Conservation (phyloP, 805 yeast species). For the Candida cerambycidarum region DNA sequence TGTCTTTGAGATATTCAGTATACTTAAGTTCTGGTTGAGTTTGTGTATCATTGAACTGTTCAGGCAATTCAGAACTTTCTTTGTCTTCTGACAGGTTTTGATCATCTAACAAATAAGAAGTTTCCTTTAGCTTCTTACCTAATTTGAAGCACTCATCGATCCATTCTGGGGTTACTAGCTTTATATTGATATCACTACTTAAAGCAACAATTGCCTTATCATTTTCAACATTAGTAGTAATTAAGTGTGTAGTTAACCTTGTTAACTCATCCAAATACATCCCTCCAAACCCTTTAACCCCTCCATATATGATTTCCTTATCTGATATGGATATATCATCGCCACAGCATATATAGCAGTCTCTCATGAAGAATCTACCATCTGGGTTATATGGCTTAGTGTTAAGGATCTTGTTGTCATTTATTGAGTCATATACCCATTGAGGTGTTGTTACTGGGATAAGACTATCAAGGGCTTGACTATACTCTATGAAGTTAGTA, state of each 20-base stretch:
- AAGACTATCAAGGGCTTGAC: constrained; percentile 48
- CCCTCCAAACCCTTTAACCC: constrained; percentile 77
- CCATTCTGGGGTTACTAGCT: constrained; percentile 79
- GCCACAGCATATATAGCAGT: constrained; percentile 57
- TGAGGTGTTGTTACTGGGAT: constrained; percentile 62
- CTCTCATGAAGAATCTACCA: constrained; percentile 61
- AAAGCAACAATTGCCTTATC: constrained; percentile 61
- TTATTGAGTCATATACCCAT: constrained; percentile 58
- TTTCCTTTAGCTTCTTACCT: constrained; percentile 51
- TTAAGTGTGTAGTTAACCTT: constrained; percentile 74
- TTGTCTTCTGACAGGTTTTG: too few species aligned
- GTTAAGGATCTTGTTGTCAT: constrained; percentile 43
- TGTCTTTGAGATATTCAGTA: constrained; percentile 38
- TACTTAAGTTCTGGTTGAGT: constrained; percentile 10
- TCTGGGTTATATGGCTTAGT: constrained; percentile 70
- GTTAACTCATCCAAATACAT: constrained; percentile 61
- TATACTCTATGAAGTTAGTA: constrained; percentile 52
- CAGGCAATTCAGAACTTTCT: too few species aligned
- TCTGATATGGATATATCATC: constrained; percentile 59
- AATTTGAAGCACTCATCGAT: constrained; percentile 64
- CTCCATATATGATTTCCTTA: constrained; percentile 65
- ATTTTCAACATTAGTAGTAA: constrained; percentile 53
- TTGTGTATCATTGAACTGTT: too few species aligned
- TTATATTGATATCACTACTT: constrained; percentile 42
- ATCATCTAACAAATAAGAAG: constrained; percentile 40